Evolutionary conservation across 1,284 basidiomycete species (phyloP), one percentile per base, ranked within the genome.

Genomic region (Leccinum brunneo-olivaceum): DNA sequence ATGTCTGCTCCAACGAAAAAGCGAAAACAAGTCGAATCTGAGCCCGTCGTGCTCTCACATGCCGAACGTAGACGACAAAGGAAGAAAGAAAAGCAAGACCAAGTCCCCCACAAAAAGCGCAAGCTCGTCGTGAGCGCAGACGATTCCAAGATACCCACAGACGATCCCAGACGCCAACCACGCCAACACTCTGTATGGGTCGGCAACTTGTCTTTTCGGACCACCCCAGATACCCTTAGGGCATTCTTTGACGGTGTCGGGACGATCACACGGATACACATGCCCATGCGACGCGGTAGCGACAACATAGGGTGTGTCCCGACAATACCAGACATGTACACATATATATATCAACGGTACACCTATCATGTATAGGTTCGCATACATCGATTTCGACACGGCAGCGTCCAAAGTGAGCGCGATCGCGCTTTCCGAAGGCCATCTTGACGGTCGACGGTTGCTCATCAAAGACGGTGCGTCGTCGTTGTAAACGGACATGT

Each of bases 181-280:
- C 76, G 81, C 32, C 79, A 90, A 57, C 84, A 91, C 57, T 91
- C 89, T 3, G 73, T 98, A 28, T 98, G 95, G 90, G 82, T 98
- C 29, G 95, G 96, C 35, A 98, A 98, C 64, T 62, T 98, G 59
- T 79, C 89, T 15, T 98, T 90, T 75, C 88, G 88, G 65, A 97
- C 94, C 15, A 89, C 84, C 0, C 67, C 76, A 38, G 81, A 85
- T 12, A 69, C 79, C 7, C 67, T 98, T 23, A 73, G 74, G 36
- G 65, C 65, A 15, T 90, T 91, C 65, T 85, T 96, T 58, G 74
- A 79, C 45, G 78, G 74, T 3, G 80, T 72, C 24, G 80, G 85
- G 24, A 83, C 82, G 58, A 77, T 87, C 49, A 85, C 83, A 19
- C 69, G 87, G 34, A 67, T 88, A 51, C 70, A 87, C 59, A 79